Evolutionary conservation across 495 filamentous ascomycete genomes (phyloP).

Genomic region (Parathielavia hyrcaniae): DNA sequence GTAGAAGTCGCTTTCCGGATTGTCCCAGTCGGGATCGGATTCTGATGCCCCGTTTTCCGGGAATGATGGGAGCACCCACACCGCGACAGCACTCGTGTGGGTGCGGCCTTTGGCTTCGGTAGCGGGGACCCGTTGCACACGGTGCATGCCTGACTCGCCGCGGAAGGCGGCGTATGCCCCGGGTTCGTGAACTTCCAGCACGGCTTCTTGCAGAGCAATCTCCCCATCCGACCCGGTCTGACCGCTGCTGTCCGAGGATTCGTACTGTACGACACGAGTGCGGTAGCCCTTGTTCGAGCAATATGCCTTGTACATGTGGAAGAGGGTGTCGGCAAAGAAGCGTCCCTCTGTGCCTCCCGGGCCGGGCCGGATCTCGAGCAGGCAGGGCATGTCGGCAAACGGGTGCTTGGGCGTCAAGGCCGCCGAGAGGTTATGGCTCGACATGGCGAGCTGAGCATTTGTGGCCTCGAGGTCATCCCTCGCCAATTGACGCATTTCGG

Average conservation of each 20-base stretch:
- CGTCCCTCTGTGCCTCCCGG: conserved; percentile 90
- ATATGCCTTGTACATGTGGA: conserved; percentile 83
- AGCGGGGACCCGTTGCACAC: conserved; percentile 85
- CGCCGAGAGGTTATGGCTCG: conserved; percentile 60
- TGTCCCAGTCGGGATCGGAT: conserved; percentile 55
- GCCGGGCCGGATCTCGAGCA: conserved; percentile 87
- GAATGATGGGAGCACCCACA: conserved; percentile 85
- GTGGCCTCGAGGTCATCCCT: conserved; percentile 67
- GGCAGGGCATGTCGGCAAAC: conserved; percentile 85
- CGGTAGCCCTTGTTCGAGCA: conserved; percentile 54
- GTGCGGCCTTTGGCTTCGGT: conserved; percentile 87
- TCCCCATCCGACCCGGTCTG: conserved; percentile 51
- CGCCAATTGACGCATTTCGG: conserved; percentile 58
- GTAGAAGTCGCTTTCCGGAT: conserved; percentile 86
- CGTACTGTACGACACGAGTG: conserved; percentile 46
- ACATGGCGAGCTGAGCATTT: conserved; percentile 48
- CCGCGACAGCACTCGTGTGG: conserved; percentile 85
- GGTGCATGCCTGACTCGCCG: conserved; percentile 86
- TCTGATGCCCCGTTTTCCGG: conserved; percentile 49
- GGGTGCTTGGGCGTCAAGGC: conserved; percentile 82
- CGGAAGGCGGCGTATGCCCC: conserved; percentile 75
- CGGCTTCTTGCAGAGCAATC: conserved; percentile 67
- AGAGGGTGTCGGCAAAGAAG: conserved; percentile 77
- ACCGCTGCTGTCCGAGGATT: conserved; percentile 51
- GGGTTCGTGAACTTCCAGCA: conserved; percentile 71